phyloP scores from a whole-genome alignment of 495 filamentous ascomycete genomes.

The Talaromyces ruber region DNA sequence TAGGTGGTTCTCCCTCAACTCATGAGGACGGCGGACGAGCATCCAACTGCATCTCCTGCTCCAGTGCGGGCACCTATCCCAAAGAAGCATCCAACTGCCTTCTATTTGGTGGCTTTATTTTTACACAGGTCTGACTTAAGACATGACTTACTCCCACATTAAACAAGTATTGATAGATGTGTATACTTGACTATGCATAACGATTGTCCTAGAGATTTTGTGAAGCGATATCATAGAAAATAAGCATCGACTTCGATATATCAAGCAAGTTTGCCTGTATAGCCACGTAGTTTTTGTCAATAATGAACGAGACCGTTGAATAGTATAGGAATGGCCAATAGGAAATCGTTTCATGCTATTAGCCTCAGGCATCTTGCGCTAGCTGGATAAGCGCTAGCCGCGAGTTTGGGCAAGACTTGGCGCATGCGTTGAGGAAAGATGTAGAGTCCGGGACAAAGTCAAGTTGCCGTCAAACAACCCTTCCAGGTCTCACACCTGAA shows the following conservation, averaged over 20 bases:
- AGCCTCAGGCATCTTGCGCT: background rate
- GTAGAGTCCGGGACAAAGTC: background rate
- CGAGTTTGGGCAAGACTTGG: background rate
- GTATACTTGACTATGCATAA: background rate
- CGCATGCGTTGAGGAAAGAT: background rate
- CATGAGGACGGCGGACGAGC: conserved; percentile 19
- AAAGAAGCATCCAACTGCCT: conserved; percentile 47
- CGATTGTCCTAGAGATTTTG: background rate
- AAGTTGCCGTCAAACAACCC: background rate
- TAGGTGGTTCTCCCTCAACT: conserved; percentile 5
- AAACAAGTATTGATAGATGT: background rate
- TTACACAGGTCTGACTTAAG: background rate
- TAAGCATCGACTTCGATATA: background rate
- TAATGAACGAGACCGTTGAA: background rate
- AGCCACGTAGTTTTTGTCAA: background rate
- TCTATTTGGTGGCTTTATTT: conserved; percentile 15
- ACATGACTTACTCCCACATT: background rate
- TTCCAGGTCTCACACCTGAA: background rate
- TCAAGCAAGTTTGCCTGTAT: background rate
- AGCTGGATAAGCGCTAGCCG: background rate
- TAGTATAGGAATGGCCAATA: background rate
- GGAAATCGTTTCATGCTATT: background rate
- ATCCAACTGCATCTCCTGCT: conserved; percentile 39
- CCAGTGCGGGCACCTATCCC: conserved; percentile 18
- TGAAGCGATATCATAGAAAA: background rate